Evolutionary conservation across 2,329 filamentous ascomycete genomes (phyloP).

Genomic region (Penicillium expansum): DNA sequence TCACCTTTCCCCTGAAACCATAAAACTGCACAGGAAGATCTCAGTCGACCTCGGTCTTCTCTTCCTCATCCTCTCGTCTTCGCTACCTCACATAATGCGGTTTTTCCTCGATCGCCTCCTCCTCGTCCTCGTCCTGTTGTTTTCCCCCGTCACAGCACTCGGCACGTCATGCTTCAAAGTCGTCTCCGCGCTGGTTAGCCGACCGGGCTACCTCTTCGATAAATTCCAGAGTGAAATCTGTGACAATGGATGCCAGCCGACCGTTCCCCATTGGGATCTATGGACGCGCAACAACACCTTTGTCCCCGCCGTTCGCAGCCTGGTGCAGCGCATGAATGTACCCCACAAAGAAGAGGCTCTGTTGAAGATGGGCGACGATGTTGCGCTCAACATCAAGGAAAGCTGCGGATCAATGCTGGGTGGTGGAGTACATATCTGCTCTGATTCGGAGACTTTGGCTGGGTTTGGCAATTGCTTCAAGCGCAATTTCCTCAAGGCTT

Average conservation of each 20-base stretch:
- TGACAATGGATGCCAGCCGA: constrained; percentile 33
- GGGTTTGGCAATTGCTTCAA: constrained; percentile 38
- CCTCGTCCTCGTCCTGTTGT: constrained; percentile 19
- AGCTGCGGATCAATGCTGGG: constrained; percentile 31
- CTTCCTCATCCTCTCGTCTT: constrained; percentile 14
- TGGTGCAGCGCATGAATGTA: constrained; percentile 31
- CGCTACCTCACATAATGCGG: constrained; percentile 20
- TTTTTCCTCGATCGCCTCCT: constrained; percentile 16
- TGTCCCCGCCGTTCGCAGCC: constrained; percentile 34
- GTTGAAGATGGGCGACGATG: constrained; percentile 36
- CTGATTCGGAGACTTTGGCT: constrained; percentile 31
- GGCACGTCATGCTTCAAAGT: constrained; percentile 76
- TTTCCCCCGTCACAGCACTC: constrained; percentile 23
- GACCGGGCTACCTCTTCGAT: constrained; percentile 31
- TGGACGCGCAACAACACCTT: constrained; percentile 40
- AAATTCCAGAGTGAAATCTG: constrained; percentile 37
- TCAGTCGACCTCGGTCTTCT: constrained; percentile 1
- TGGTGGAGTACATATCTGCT: constrained; percentile 34
- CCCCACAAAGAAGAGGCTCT: constrained; percentile 32
- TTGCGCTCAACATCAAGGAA: constrained; percentile 33
- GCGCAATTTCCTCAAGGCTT: constrained; percentile 32
- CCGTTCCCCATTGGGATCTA: constrained; percentile 36
- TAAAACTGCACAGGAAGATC: background rate
- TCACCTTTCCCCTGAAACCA: background rate
- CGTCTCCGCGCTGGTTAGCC: constrained; percentile 63